phyloP scores from a whole-genome alignment of 257 asterid genomes.

The Solanum arcanum region DNA sequence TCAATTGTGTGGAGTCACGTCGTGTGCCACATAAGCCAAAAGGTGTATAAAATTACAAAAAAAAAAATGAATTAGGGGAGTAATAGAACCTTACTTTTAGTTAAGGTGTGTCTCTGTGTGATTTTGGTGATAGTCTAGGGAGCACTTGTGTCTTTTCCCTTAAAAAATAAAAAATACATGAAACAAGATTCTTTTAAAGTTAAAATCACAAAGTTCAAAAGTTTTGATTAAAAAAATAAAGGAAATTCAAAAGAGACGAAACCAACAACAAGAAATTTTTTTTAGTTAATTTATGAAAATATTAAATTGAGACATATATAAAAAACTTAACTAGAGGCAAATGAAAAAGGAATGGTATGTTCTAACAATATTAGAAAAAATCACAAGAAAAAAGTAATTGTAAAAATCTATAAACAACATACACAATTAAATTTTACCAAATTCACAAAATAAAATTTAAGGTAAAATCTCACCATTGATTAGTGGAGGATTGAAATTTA shows the following conservation, averaged over 20 bases:
- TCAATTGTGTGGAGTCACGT: too few relatives aligned
- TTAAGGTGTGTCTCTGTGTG: too few relatives aligned
- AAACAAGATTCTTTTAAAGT: not conserved
- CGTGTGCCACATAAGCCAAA: too few relatives aligned
- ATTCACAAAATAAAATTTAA: too few relatives aligned
- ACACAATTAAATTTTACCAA: too few relatives aligned
- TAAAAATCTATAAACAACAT: not conserved
- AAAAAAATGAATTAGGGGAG: too few relatives aligned
- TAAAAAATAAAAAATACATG: not conserved
- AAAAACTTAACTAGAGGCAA: not conserved
- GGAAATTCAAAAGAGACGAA: not conserved
- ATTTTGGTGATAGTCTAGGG: too few relatives aligned
- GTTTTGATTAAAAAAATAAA: not conserved
- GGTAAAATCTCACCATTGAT: too few relatives aligned
- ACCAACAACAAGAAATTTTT: not conserved
- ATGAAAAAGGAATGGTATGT: not conserved
- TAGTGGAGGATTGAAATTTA: too few relatives aligned
- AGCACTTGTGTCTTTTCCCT: too few relatives aligned
- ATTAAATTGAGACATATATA: not conserved
- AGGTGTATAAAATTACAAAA: too few relatives aligned
- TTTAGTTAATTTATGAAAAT: not conserved
- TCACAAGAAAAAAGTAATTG: not conserved
- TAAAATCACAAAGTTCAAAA: not conserved
- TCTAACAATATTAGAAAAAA: not conserved
- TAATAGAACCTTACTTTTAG: too few relatives aligned